A percentile compares a stretch with the other conserved stretches of the same genome.
phyloP scores from a whole-genome alignment of 257 asterid genomes.

The Fraxinus cuspidata region DNA sequence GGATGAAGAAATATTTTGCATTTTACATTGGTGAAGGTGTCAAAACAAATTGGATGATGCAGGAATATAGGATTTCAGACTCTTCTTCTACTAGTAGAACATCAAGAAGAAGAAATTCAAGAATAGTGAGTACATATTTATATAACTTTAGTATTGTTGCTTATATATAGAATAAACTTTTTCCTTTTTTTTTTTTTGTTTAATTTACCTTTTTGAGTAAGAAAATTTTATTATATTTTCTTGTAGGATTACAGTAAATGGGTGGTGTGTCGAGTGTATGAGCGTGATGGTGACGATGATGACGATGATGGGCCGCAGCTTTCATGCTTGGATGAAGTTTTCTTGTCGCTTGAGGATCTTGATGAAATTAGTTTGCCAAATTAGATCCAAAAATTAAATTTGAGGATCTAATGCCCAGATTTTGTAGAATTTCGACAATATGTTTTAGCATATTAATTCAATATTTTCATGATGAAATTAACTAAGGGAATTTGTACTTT shows the following conservation, averaged over 20 bases:
- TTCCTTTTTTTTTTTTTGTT: background rate
- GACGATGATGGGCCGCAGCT: slow-evolving; percentile 45
- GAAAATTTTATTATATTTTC: background rate
- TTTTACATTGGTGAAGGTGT: slow-evolving; percentile 66
- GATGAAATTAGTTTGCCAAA: slow-evolving; percentile 73
- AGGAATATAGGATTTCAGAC: slow-evolving; percentile 65
- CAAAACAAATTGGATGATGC: slow-evolving; percentile 87
- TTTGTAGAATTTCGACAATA: slow-evolving; percentile 25
- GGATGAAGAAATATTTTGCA: slow-evolving; percentile 60
- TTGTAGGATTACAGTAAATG: slow-evolving; percentile 76
- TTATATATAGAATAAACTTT: too few species aligned
- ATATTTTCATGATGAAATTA: background rate
- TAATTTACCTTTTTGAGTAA: background rate
- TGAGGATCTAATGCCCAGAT: slow-evolving; percentile 35
- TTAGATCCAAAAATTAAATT: slow-evolving; percentile 34
- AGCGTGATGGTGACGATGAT: slow-evolving; percentile 41
- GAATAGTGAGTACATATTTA: slow-evolving; percentile 40
- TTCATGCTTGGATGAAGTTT: slow-evolving; percentile 62
- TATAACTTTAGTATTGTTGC: background rate
- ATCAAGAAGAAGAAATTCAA: slow-evolving; percentile 58
- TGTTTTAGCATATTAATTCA: slow-evolving; percentile 29
- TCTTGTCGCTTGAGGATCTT: slow-evolving; percentile 53
- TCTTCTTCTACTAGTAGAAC: slow-evolving; percentile 47
- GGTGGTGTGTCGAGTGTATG: slow-evolving; percentile 91
- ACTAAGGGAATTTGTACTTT: background rate